Conservation (phyloP, 768 basidiomycete species). For the Rubroboletus satanas region DNA sequence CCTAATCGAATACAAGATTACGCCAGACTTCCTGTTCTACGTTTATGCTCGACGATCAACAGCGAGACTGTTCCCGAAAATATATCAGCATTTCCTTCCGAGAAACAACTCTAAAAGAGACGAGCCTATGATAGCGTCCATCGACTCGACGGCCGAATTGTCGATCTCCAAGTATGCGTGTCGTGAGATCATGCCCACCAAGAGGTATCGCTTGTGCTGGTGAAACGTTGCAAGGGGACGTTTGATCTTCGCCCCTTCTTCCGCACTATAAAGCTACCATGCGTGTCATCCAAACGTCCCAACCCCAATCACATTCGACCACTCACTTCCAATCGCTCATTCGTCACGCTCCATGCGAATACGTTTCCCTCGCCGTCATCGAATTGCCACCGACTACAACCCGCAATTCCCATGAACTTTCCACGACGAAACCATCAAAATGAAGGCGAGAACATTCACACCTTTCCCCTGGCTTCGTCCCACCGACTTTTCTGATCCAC, state of each 20-base stretch:
- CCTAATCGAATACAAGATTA: background rate
- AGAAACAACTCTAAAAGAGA: background rate
- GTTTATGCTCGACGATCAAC: conserved; percentile 30
- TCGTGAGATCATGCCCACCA: conserved; percentile 34
- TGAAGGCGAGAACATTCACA: background rate
- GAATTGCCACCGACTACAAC: conserved; percentile 22
- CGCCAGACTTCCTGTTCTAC: conserved; percentile 15
- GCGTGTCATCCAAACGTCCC: background rate
- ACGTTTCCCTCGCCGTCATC: conserved; percentile 21
- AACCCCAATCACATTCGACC: background rate
- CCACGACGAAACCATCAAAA: background rate
- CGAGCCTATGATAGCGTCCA: conserved; percentile 37
- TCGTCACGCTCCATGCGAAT: conserved; percentile 18
- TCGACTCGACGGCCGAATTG: conserved; percentile 27
- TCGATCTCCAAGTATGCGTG: conserved; percentile 37
- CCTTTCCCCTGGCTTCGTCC: conserved; percentile 13
- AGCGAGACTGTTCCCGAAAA: conserved; percentile 27
- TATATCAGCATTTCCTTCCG: background rate
- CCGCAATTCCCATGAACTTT: background rate
- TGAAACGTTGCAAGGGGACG: conserved; percentile 34
- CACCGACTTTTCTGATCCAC: conserved; percentile 29
- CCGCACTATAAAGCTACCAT: conserved; percentile 26
- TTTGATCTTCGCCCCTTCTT: conserved; percentile 24
- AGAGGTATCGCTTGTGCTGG: conserved; percentile 32
- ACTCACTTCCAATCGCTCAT: conserved; percentile 13